These are phyloP conservation scores for Trichoderma hamatum DNA, from an alignment of 2,329 filamentous ascomycete species.

Conservation along the genomic window DNA sequence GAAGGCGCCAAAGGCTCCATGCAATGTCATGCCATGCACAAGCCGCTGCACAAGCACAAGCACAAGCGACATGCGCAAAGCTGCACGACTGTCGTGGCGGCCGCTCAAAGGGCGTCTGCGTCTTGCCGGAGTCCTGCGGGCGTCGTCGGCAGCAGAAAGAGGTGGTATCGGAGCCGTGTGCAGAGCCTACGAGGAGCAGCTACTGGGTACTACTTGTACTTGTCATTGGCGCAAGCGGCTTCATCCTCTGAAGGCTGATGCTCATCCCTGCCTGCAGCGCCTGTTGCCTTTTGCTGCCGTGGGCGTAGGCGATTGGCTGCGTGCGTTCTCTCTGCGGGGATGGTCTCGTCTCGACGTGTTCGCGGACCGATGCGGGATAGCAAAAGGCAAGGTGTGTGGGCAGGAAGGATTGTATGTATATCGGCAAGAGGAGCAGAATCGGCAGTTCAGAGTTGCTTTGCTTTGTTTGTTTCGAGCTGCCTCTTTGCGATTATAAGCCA, in stretches of 20 bases:
- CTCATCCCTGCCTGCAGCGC: conserved; percentile 18
- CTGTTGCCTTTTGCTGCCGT: conserved; percentile 25
- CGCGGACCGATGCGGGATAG: conserved; percentile 4
- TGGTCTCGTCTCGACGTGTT: conserved; percentile 9
- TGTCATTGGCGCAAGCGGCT: not conserved
- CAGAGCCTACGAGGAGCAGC: no score
- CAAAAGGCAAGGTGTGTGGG: not conserved
- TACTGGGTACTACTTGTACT: no score
- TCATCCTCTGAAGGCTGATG: not conserved
- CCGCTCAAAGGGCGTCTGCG: conserved; percentile 45
- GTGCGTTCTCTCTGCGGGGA: not conserved
- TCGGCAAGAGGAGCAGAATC: not conserved
- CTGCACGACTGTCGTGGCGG: conserved; percentile 55
- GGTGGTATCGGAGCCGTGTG: not conserved
- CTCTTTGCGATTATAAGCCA: not conserved
- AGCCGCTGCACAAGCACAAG: conserved; percentile 14
- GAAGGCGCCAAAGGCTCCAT: not conserved
- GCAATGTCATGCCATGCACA: conserved; percentile 7
- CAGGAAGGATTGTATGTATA: not conserved
- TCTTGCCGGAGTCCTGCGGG: not conserved
- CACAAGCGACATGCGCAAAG: conserved; percentile 22
- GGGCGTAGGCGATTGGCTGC: conserved; percentile 28
- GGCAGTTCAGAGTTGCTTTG: not conserved
- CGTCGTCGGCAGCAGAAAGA: not conserved
- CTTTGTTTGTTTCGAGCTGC: no score